These are phyloP conservation scores for Colletotrichum ledebouriae DNA, from an alignment of 2,329 filamentous ascomycete genomes.

Conservation along the genomic window DNA sequence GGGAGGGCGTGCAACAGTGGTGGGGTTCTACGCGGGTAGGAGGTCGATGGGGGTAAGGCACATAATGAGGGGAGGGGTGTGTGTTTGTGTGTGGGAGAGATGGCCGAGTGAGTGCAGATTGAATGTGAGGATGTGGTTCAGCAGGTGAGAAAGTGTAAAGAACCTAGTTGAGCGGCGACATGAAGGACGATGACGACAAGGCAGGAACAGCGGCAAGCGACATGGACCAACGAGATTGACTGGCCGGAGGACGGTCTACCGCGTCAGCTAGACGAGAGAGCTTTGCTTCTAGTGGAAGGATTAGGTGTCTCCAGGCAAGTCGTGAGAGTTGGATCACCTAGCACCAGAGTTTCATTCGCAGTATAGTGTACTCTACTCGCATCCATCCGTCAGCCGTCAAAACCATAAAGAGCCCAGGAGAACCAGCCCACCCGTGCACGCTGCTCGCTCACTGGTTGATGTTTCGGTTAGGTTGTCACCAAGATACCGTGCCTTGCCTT, in stretches of 20 bases:
- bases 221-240: slow-evolving; percentile 26
- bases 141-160: slow-evolving; percentile 34
- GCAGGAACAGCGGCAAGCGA: slow-evolving; percentile 10
- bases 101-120: slow-evolving; percentile 6
- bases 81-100: background rate
- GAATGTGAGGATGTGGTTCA: slow-evolving; percentile 17
- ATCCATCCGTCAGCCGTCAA: slow-evolving; percentile 32
- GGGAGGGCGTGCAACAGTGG: slow-evolving; percentile 34
- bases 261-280: slow-evolving; percentile 2
- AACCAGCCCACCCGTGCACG: background rate
- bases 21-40: slow-evolving; percentile 14
- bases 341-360: slow-evolving; percentile 17
- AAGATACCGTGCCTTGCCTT: slow-evolving; percentile 13
- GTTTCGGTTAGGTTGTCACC: slow-evolving; percentile 17
- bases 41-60: slow-evolving; percentile 7
- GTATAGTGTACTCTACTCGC: slow-evolving; percentile 20
- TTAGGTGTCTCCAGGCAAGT: slow-evolving; percentile 30
- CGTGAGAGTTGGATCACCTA: slow-evolving; percentile 26
- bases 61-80: slow-evolving; percentile 19
- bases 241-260: slow-evolving; percentile 32
- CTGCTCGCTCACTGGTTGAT: slow-evolving; percentile 15
- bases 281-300: slow-evolving; percentile 22
- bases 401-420: slow-evolving; percentile 24
- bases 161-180: slow-evolving; percentile 29
- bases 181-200: slow-evolving; percentile 15